phyloP scores from a whole-genome alignment of 2,329 filamentous ascomycete genomes.

The Fusarium verticillioides region DNA sequence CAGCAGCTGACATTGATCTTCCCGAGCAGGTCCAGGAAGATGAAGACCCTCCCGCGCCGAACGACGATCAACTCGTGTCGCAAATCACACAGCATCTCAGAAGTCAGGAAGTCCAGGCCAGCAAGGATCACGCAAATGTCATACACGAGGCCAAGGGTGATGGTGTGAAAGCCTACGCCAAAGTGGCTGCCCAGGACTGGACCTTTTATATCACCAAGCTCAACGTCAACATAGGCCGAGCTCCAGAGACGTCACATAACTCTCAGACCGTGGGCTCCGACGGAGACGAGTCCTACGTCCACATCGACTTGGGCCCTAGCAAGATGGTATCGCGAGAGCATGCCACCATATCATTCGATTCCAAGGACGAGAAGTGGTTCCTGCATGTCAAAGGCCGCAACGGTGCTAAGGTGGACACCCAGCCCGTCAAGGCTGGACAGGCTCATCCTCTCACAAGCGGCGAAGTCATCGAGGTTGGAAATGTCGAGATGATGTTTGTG shows the following conservation, averaged over 20 bases:
- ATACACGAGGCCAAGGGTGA: constrained; percentile 71
- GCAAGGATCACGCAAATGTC: constrained; percentile 70
- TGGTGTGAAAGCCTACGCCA: constrained; percentile 80
- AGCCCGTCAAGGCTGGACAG: constrained; percentile 72
- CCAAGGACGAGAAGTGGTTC: constrained; percentile 78
- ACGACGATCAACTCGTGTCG: constrained; percentile 67
- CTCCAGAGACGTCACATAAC: constrained; percentile 61
- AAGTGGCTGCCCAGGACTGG: constrained; percentile 84
- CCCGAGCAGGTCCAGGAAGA: constrained; percentile 52
- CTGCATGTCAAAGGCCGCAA: constrained; percentile 91
- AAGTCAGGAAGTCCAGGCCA: constrained; percentile 65
- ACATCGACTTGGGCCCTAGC: constrained; percentile 89
- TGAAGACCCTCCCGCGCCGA: constrained; percentile 54
- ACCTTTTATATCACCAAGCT: constrained; percentile 84
- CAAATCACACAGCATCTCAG: constrained; percentile 65
- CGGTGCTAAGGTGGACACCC: constrained; percentile 85
- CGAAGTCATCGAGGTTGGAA: constrained; percentile 89
- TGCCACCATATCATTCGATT: constrained; percentile 78
- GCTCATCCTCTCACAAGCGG: constrained; percentile 80
- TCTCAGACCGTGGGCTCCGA: constrained; percentile 54
- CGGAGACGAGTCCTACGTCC: constrained; percentile 65
- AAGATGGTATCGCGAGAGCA: constrained; percentile 84
- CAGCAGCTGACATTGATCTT: constrained; percentile 23
- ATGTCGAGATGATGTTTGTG: constrained; percentile 98
- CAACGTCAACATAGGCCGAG: constrained; percentile 80